Evolutionary conservation across 306 rosid species (phyloP).

Genomic region (Inga leiocalycina): DNA sequence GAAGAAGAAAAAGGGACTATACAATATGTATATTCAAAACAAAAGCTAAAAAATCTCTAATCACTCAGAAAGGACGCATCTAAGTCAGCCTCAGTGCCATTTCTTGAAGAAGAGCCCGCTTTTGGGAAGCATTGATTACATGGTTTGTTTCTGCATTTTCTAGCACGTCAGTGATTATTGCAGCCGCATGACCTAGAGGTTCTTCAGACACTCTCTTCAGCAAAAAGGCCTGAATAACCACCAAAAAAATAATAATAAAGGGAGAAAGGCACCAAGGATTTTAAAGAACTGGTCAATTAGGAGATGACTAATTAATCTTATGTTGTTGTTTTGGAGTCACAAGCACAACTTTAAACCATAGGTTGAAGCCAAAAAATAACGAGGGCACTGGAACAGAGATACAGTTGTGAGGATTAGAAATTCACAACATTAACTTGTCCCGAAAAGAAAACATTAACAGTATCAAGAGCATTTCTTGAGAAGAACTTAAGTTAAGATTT

Average conservation of each 20-base stretch:
- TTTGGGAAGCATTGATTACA: conserved; percentile 87
- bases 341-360: not conserved
- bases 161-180: conserved; percentile 91
- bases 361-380: not conserved
- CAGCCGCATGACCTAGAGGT: conserved; percentile 98
- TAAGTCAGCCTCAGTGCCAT: conserved; percentile 89
- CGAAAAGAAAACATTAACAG: not conserved
- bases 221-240: conserved; percentile 86
- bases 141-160: conserved; percentile 89
- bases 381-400: conserved; percentile 5
- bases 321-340: not conserved
- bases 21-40: conserved; percentile 28
- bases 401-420: conserved; percentile 13
- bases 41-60: conserved; percentile 47
- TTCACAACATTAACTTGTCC: not conserved
- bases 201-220: conserved; percentile 89
- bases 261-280: not conserved
- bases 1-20: conserved; percentile 34
- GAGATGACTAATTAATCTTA: not conserved
- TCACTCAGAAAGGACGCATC: conserved; percentile 32
- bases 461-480: conserved; percentile 18
- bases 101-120: conserved; percentile 95
- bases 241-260: not conserved
- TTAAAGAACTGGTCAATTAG: conserved; percentile 19
- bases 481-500: conserved; percentile 14